These are phyloP conservation scores for Jackrogersella multiformis DNA, from an alignment of 495 filamentous ascomycete species.

Conservation along the genomic window DNA sequence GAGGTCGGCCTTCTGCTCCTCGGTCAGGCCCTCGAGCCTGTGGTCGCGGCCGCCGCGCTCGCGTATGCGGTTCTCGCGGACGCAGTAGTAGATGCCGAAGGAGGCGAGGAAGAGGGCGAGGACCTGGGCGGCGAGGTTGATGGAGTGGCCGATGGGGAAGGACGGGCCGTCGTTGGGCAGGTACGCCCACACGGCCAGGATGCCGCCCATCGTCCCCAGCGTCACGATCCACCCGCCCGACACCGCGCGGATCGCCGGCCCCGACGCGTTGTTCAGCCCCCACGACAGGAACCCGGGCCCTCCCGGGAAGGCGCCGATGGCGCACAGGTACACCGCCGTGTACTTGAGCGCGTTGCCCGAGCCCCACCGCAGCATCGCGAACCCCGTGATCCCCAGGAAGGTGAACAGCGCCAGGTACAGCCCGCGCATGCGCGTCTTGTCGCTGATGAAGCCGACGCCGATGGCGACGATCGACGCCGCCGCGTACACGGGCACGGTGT, in stretches of 20 bases:
- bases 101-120: slow-evolving; percentile 52
- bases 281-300: slow-evolving; percentile 65
- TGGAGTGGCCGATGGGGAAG: slow-evolving; percentile 65
- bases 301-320: slow-evolving; percentile 61
- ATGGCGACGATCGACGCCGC: slow-evolving; percentile 65
- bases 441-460: slow-evolving; percentile 64
- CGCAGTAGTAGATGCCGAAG: slow-evolving; percentile 62
- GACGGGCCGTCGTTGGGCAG: slow-evolving; percentile 57
- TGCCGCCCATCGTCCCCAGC: slow-evolving; percentile 64
- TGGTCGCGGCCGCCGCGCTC: slow-evolving; percentile 61
- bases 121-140: slow-evolving; percentile 64
- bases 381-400: slow-evolving; percentile 57
- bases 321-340: slow-evolving; percentile 59
- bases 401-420: slow-evolving; percentile 61
- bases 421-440: slow-evolving; percentile 69
- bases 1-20: slow-evolving; percentile 56
- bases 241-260: slow-evolving; percentile 65
- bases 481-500: slow-evolving; percentile 64
- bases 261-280: slow-evolving; percentile 66
- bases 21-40: slow-evolving; percentile 60
- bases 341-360: slow-evolving; percentile 45
- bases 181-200: slow-evolving; percentile 68
- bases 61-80: slow-evolving; percentile 61
- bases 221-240: slow-evolving; percentile 63
- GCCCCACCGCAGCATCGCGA: slow-evolving; percentile 49